phyloP scores from a whole-genome alignment of 1,284 basidiomycete species.

The Ustilago shanxiensis region DNA sequence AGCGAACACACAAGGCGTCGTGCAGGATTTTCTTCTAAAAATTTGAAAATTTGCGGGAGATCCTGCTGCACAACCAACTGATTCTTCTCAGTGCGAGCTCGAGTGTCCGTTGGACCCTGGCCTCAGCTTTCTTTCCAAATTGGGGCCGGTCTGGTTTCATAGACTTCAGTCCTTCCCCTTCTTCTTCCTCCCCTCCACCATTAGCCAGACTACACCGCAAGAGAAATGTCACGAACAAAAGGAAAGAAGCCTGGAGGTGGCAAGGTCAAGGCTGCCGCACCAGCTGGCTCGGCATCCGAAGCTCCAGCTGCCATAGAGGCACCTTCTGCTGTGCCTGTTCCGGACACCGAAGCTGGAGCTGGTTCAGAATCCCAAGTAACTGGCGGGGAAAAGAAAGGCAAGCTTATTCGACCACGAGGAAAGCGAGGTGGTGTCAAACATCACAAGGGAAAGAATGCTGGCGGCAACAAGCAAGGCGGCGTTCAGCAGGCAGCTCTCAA shows the following conservation, averaged over 20 bases:
- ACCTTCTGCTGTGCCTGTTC: not conserved
- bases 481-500: conserved; percentile 24
- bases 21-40: conserved; percentile 32
- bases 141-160: not conserved
- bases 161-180: not conserved
- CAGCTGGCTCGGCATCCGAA: not conserved
- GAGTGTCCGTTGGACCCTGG: conserved; percentile 8
- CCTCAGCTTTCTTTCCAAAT: not conserved
- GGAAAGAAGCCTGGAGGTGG: conserved; percentile 31
- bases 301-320: conserved; percentile 2
- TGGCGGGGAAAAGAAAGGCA: conserved; percentile 27
- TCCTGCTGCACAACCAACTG: not conserved
- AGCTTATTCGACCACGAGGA: conserved; percentile 63
- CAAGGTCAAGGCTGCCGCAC: not conserved
- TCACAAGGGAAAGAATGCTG: conserved; percentile 25
- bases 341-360: not conserved
- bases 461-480: conserved; percentile 2
- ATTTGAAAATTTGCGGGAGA: conserved; percentile 24
- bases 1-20: too few relatives aligned
- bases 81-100: conserved; percentile 7
- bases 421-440: conserved; percentile 67
- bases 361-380: not conserved
- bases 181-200: conserved; percentile 1
- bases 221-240: conserved; percentile 38
- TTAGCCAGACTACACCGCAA: not conserved